Conservation (phyloP, 2,329 filamentous ascomycete genomes). For the Emydomyces testavorans region DNA sequence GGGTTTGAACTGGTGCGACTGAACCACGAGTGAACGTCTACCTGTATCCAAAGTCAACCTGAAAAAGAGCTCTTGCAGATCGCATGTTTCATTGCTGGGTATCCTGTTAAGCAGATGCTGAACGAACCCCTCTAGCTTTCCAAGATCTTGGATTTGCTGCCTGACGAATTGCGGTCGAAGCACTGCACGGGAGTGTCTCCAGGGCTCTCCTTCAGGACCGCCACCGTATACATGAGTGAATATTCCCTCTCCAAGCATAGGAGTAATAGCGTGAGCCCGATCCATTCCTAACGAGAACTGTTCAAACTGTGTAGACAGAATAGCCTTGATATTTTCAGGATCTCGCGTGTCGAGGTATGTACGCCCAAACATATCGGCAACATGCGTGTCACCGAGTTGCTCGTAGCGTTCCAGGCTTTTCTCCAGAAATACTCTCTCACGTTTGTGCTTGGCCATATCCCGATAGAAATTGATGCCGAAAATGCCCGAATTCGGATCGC, state of each 20-base stretch:
- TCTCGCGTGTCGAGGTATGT: constrained; percentile 60
- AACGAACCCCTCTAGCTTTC: constrained; percentile 70
- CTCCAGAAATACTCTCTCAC: constrained; percentile 9
- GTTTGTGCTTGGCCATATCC: constrained; percentile 1
- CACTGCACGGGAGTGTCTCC: constrained; percentile 69
- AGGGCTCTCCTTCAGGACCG: constrained; percentile 45
- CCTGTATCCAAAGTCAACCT: constrained; percentile 61
- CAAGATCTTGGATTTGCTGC: constrained; percentile 69
- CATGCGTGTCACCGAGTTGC: constrained; percentile 11
- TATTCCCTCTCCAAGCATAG: constrained; percentile 37
- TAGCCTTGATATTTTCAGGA: constrained; percentile 79
- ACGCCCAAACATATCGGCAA: constrained; percentile 13
- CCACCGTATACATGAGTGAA: constrained; percentile 21
- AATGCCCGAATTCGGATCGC: constrained; percentile 1
- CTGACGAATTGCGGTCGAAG: constrained; percentile 79
- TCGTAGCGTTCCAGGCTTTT: constrained; percentile 6
- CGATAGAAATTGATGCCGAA: constrained; percentile 12
- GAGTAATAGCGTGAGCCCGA: constrained; percentile 50
- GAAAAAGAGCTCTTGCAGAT: constrained; percentile 69
- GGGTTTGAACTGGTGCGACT: not conserved
- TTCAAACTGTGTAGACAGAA: constrained; percentile 71
- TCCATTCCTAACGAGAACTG: constrained; percentile 64
- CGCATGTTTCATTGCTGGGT: constrained; percentile 45
- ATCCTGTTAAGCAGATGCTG: constrained; percentile 59
- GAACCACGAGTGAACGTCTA: not conserved